Percentiles rank a stretch among this genome's conserved stretches.
These are phyloP conservation scores for Colletotrichum salicis DNA, from an alignment of 2,329 filamentous ascomycete species.

Conservation along the genomic window DNA sequence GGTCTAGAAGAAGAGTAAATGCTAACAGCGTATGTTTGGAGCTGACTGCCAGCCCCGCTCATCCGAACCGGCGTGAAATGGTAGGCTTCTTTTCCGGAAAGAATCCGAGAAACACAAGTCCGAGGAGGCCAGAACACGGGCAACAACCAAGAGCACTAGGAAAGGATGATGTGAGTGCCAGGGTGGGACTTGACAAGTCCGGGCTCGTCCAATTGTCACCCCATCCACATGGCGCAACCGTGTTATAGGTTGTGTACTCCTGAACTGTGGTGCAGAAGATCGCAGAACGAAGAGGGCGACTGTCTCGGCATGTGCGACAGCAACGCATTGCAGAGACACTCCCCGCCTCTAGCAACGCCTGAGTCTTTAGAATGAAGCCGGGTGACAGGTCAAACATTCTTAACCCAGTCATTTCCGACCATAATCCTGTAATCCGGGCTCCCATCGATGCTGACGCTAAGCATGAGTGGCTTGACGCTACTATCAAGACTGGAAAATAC, in stretches of 20 bases:
- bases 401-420: not conserved
- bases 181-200: not conserved
- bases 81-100: not conserved
- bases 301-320: not conserved
- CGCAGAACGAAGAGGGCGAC: not conserved
- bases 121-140: not conserved
- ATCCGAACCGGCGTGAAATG: not conserved
- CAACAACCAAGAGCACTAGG: not conserved
- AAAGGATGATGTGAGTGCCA: not conserved
- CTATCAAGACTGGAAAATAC: not conserved
- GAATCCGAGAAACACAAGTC: constrained; percentile 4
- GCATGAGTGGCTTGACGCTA: not conserved
- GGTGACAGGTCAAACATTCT: not conserved
- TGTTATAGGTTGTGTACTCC: not conserved
- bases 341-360: no score
- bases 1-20: not conserved
- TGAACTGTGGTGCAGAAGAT: not conserved
- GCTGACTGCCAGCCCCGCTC: not conserved
- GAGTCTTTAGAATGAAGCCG: not conserved
- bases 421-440: not conserved
- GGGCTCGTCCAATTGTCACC: not conserved
- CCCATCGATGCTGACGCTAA: not conserved
- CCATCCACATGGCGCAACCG: not conserved
- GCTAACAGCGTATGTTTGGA: not conserved
- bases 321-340: not conserved